These are phyloP conservation scores for Papiliotrema fonsecae DNA, from an alignment of 1,284 basidiomycete genomes.

Conservation along the genomic window DNA sequence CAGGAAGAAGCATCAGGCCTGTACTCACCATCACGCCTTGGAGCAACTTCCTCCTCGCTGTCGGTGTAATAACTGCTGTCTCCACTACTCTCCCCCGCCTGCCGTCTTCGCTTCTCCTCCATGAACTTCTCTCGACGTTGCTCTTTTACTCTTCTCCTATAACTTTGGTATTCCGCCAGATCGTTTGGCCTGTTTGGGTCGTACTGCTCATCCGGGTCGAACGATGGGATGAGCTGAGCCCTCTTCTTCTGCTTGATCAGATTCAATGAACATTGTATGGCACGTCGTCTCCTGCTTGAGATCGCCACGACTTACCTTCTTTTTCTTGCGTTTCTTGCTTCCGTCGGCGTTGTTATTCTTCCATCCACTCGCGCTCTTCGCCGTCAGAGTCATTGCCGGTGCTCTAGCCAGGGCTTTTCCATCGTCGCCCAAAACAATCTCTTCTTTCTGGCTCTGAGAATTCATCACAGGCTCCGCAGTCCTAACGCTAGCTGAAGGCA, in stretches of 20 bases:
- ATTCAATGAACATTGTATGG: neutral
- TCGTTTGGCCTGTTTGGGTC: slow-evolving; percentile 47
- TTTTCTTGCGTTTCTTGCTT: slow-evolving; percentile 28
- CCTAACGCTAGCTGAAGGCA: slow-evolving; percentile 12
- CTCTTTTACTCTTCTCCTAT: slow-evolving; percentile 34
- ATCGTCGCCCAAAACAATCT: slow-evolving; percentile 26
- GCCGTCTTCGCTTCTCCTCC: slow-evolving; percentile 22
- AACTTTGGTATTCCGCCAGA: slow-evolving; percentile 44
- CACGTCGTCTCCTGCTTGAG: neutral
- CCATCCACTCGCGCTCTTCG: slow-evolving; percentile 8
- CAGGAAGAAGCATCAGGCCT: neutral
- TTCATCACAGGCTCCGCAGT: no score
- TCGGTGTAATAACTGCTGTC: slow-evolving; percentile 41
- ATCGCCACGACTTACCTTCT: slow-evolving; percentile 16
- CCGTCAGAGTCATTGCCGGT: slow-evolving; percentile 41
- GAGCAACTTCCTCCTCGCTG: slow-evolving; percentile 40
- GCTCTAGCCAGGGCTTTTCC: slow-evolving; percentile 36
- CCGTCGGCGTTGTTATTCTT: slow-evolving; percentile 15
- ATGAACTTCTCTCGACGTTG: slow-evolving; percentile 25
- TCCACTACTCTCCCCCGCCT: slow-evolving; percentile 27
- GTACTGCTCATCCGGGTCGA: slow-evolving; percentile 45
- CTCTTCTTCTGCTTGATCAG: slow-evolving; percentile 12
- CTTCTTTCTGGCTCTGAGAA: slow-evolving; percentile 10
- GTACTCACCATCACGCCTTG: slow-evolving; percentile 42
- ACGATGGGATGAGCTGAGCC: slow-evolving; percentile 30